phyloP scores from a whole-genome alignment of 345 rosid species.

The Eucalyptus cladocalyx region DNA sequence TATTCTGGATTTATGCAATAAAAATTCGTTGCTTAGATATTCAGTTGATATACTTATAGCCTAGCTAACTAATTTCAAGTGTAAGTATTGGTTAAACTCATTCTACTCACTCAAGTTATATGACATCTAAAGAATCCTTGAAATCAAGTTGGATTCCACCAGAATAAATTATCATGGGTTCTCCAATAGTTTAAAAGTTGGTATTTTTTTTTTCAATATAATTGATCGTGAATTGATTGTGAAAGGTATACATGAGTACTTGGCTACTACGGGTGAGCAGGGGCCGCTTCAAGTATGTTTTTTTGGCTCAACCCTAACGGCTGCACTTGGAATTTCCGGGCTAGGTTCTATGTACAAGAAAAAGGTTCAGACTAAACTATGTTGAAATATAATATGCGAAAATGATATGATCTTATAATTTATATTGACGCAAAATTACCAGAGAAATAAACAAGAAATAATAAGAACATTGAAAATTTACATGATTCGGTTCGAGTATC shows the following conservation, averaged over 20 bases:
- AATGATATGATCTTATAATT: accelerated
- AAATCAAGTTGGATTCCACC: background rate
- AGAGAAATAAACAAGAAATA: too few relatives aligned
- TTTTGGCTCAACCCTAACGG: background rate
- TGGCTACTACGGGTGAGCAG: background rate
- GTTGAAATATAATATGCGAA: accelerated
- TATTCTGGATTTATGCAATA: background rate
- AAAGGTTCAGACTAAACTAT: too few relatives aligned
- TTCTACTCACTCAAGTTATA: background rate
- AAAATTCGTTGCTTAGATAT: background rate
- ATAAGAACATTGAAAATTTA: too few relatives aligned
- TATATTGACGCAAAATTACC: accelerated
- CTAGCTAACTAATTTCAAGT: background rate
- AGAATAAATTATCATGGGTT: background rate
- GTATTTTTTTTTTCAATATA: background rate
- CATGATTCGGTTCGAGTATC: too few relatives aligned
- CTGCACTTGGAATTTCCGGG: background rate
- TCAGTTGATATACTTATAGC: background rate
- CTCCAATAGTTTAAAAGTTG: background rate
- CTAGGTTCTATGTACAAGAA: background rate
- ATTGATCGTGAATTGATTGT: background rate
- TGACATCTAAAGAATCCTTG: background rate
- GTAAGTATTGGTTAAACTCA: background rate
- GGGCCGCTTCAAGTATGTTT: background rate
- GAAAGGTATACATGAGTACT: background rate